A percentile compares a stretch with the other conserved stretches of the same genome.
Conservation (phyloP, 805 yeast species). For the Yarrowia divulgata region DNA sequence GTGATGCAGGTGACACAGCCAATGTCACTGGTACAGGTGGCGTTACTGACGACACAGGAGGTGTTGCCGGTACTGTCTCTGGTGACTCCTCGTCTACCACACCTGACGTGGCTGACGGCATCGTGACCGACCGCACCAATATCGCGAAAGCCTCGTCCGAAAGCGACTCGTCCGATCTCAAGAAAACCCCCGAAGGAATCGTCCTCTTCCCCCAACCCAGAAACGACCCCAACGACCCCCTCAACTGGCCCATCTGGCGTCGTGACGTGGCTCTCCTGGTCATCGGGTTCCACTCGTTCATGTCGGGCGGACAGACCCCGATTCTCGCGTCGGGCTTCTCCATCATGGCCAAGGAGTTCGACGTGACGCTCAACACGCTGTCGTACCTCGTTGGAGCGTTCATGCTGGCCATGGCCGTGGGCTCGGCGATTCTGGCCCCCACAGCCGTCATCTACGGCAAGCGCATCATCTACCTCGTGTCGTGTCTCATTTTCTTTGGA, state of each 20-base stretch:
- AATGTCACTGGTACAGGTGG: too few species aligned
- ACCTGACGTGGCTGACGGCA: neutral
- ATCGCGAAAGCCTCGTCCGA: slow-evolving; percentile 40
- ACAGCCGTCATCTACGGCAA: slow-evolving; percentile 65
- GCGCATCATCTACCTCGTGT: slow-evolving; percentile 60
- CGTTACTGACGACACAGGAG: too few species aligned
- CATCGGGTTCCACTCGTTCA: slow-evolving; percentile 63
- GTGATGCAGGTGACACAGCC: neutral
- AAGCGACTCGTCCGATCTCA: slow-evolving; percentile 47
- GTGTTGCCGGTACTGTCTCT: too few species aligned
- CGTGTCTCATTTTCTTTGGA: slow-evolving; percentile 58
- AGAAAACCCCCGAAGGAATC: slow-evolving; percentile 58
- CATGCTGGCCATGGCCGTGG: slow-evolving; percentile 66
- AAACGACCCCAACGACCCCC: slow-evolving; percentile 68
- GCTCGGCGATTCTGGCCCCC: slow-evolving; percentile 65
- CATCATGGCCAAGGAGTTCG: slow-evolving; percentile 54
- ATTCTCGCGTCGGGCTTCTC: slow-evolving; percentile 65
- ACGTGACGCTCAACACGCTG: slow-evolving; percentile 53
- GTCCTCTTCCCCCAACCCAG: slow-evolving; percentile 68
- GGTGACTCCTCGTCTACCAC: neutral
- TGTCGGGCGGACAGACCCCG: slow-evolving; percentile 70
- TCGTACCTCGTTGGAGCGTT: slow-evolving; percentile 65
- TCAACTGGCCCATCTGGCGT: slow-evolving; percentile 69
- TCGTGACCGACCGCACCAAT: slow-evolving; percentile 1
- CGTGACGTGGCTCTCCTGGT: slow-evolving; percentile 61